Base-by-base conservation (phyloP, 2,329 filamentous ascomycete genomes). In the Trichoderma brevicompactum region DNA sequence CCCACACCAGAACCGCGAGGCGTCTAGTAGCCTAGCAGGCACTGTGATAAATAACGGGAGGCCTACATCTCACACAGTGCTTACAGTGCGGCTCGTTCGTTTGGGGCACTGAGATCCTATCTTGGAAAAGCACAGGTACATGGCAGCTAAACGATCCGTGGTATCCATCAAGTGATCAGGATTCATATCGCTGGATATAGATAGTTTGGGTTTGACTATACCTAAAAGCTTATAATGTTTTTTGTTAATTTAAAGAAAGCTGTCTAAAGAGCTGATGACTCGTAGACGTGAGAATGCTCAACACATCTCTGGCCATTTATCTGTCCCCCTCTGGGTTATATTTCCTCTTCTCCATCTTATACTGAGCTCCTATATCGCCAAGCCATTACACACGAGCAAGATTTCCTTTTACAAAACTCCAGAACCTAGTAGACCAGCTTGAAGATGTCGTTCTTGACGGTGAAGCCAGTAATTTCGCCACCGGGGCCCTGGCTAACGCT, bases 391-490 rank as follows among this genome's bases (percentile, higher is more conserved):
- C 46, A 40, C 65, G 32, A 66, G 43, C 52, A 56, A 53, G n/a
- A 19, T 19, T 50, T 58, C 32, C 17, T 38, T 34, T 44, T 23
- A 49, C 43, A 32, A 40, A 10, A n/a, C 40, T 19, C 43, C 28
- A 17, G 32, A 38, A 56, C 64, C 69, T 81, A 86, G 75, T 91
- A 94, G 72, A 97, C 86, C 68, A 98, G 87, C 81, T 92, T 92
- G 88, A 98, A 98, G 77, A 98, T 81, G 79, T 98, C 94, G 84
- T 98, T 97, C 82, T 89, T 89, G 76, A 98, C 91, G 78, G 87
- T 97, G 83, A 90, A 97, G 38, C 64, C 64, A 7, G 48, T 62
- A 2, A 65, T 62, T 15, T 65, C 55, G 46, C 64, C 64, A 2
- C 55, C 64, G n/a, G 64, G 40, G 34, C 64, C 64, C 64, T 65